A percentile compares a stretch with the other conserved stretches of the same genome.
Evolutionary conservation across 805 yeast species (phyloP).

Genomic region (Scheffersomyces coipomensis): DNA sequence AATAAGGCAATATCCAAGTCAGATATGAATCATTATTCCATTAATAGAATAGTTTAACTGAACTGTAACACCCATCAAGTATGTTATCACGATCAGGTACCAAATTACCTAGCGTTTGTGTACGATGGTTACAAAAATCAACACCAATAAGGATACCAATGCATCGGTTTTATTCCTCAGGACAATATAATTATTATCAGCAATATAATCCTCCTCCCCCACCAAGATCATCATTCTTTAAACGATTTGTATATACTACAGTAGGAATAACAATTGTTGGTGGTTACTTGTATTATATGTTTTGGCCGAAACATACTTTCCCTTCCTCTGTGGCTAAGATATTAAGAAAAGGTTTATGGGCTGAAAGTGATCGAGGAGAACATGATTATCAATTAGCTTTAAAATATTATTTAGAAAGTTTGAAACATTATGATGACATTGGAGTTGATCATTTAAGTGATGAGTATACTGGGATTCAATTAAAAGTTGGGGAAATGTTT

Average conservation of each 20-base stretch:
- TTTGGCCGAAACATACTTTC: slow-evolving; percentile 69
- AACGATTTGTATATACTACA: slow-evolving; percentile 10
- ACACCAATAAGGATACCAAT: no score
- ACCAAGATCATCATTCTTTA: slow-evolving; percentile 11
- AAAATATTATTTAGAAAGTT: slow-evolving; percentile 69
- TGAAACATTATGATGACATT: slow-evolving; percentile 57
- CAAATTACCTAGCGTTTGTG: no score
- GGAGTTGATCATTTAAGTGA: slow-evolving; percentile 61
- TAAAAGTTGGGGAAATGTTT: slow-evolving; percentile 85
- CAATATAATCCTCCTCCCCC: slow-evolving; percentile 10
- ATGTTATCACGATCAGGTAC: no score
- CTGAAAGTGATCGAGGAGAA: slow-evolving; percentile 69
- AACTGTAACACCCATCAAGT: no score
- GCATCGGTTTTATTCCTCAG: neutral
- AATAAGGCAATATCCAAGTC: no score
- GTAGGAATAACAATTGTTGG: slow-evolving; percentile 12
- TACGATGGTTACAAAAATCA: no score
- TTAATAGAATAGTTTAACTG: no score
- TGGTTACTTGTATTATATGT: slow-evolving; percentile 37
- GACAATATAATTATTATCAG: slow-evolving; percentile 14
- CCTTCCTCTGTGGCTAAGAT: slow-evolving; percentile 69
- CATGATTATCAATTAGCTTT: slow-evolving; percentile 68
- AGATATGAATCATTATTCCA: no score
- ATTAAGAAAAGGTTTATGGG: slow-evolving; percentile 76
- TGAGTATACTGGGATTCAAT: slow-evolving; percentile 87